These are phyloP conservation scores for Epichloe coenophiala DNA, from an alignment of 2,329 filamentous ascomycete species.

Conservation along the genomic window DNA sequence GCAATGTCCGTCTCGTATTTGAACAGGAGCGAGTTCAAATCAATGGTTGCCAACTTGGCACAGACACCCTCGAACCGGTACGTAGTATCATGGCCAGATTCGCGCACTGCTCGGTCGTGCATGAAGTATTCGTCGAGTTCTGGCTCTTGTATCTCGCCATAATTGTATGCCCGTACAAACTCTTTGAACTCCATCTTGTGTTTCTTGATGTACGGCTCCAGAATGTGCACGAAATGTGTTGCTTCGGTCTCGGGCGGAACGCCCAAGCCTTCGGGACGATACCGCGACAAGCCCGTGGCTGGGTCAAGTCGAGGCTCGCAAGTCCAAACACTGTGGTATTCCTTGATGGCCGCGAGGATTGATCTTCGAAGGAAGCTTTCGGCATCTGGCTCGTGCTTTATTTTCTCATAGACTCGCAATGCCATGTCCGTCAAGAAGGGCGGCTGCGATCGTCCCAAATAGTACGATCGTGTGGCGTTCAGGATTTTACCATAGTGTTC, in stretches of 20 bases:
- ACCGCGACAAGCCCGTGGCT: constrained; percentile 67
- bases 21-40: constrained; percentile 88
- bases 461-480: constrained; percentile 94
- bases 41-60: constrained; percentile 82
- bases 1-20: constrained; percentile 96
- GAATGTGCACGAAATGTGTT: constrained; percentile 70
- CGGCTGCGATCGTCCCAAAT: constrained; percentile 84
- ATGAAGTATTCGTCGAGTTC: constrained; percentile 91
- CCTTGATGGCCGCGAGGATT: constrained; percentile 87
- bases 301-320: constrained; percentile 64
- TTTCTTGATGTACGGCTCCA: constrained; percentile 73
- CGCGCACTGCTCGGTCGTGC: constrained; percentile 88
- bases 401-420: constrained; percentile 82
- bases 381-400: constrained; percentile 71
- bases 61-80: constrained; percentile 84
- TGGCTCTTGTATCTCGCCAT: constrained; percentile 61
- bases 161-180: constrained; percentile 83
- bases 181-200: constrained; percentile 68
- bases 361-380: constrained; percentile 68
- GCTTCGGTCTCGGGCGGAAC: constrained; percentile 89
- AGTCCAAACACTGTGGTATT: constrained; percentile 86
- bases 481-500: constrained; percentile 97
- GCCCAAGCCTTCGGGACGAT: constrained; percentile 69
- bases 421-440: constrained; percentile 98
- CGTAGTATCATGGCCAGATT: constrained; percentile 92